These are phyloP conservation scores for Chlorella ohadii DNA, from an alignment of 139 green algal species.

Conservation along the genomic window DNA sequence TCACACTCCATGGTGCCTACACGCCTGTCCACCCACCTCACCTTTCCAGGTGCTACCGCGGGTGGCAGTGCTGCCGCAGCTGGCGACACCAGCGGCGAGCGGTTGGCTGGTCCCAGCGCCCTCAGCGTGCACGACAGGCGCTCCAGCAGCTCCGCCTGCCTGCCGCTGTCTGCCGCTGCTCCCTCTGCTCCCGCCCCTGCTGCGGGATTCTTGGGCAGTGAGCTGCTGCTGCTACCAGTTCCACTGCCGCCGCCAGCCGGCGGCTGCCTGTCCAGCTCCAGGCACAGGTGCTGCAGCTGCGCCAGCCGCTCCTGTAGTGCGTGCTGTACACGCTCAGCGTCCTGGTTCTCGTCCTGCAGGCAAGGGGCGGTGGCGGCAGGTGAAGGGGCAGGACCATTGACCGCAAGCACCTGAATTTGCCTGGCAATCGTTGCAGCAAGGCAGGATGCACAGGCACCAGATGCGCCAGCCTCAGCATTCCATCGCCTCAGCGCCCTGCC, in stretches of 20 bases:
- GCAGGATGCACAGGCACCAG: too few species aligned
- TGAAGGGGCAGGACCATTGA: not conserved
- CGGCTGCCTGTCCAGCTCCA: not conserved
- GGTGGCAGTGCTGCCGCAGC: not conserved
- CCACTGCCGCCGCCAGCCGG: not conserved
- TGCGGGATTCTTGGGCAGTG: not conserved
- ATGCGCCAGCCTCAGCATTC: too few species aligned
- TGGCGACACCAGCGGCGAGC: not conserved
- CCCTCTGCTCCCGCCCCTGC: not conserved
- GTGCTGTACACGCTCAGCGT: not conserved
- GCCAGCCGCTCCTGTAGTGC: not conserved
- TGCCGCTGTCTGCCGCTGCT: not conserved
- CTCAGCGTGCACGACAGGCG: not conserved
- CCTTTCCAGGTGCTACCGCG: not conserved
- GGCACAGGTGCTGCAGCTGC: not conserved
- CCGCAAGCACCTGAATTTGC: too few species aligned
- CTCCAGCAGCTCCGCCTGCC: not conserved
- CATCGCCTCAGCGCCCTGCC: too few species aligned
- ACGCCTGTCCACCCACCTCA: too few species aligned
- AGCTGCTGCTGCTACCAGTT: not conserved
- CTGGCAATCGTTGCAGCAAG: too few species aligned
- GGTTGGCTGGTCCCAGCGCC: not conserved
- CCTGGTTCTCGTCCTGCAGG: slow-evolving; percentile 7
- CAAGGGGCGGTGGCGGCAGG: not conserved
- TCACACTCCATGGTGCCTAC: too few species aligned